phyloP scores from a whole-genome alignment of 2,329 filamentous ascomycete species.

The Parasarocladium wereldwijsianum region DNA sequence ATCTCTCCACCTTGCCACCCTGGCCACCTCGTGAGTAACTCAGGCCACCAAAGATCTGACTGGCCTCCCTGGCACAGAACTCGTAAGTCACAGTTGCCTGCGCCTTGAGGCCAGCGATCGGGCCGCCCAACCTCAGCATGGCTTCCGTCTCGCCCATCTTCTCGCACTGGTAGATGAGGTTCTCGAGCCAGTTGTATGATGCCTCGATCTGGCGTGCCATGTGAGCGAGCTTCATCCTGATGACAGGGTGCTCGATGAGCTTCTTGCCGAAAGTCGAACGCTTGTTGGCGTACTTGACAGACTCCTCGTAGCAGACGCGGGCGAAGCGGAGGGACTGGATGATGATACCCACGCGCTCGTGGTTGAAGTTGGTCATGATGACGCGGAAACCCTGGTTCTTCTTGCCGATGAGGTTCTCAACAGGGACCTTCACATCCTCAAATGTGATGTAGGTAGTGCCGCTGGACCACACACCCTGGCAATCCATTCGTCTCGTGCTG shows the following conservation, averaged over 20 bases:
- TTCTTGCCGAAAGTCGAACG: slow-evolving; percentile 92
- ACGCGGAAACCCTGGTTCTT: slow-evolving; percentile 97
- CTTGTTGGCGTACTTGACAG: slow-evolving; percentile 94
- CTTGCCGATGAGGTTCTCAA: slow-evolving; percentile 97
- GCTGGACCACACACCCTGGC: slow-evolving; percentile 90
- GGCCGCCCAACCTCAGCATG: slow-evolving; percentile 88
- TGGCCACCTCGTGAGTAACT: slow-evolving; percentile 88
- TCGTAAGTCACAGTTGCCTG: slow-evolving; percentile 91
- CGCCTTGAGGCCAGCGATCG: slow-evolving; percentile 87
- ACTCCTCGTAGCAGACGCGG: slow-evolving; percentile 93
- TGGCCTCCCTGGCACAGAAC: slow-evolving; percentile 91
- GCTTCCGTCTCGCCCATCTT: slow-evolving; percentile 90
- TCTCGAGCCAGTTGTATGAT: slow-evolving; percentile 94
- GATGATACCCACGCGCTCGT: slow-evolving; percentile 96
- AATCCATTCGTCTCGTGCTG: slow-evolving; percentile 90
- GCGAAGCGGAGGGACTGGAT: slow-evolving; percentile 94
- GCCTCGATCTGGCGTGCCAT: slow-evolving; percentile 98
- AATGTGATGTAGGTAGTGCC: slow-evolving; percentile 97
- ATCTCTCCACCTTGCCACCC: slow-evolving; percentile 83
- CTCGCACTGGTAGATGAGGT: slow-evolving; percentile 82
- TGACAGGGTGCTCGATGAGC: slow-evolving; percentile 92
- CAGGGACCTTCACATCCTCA: slow-evolving; percentile 96
- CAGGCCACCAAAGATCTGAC: slow-evolving; percentile 92
- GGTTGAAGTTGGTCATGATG: slow-evolving; percentile 99
- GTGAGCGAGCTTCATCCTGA: slow-evolving; percentile 92